Conservation (phyloP, 2,329 filamentous ascomycete genomes). For the Xylaria sp. region DNA sequence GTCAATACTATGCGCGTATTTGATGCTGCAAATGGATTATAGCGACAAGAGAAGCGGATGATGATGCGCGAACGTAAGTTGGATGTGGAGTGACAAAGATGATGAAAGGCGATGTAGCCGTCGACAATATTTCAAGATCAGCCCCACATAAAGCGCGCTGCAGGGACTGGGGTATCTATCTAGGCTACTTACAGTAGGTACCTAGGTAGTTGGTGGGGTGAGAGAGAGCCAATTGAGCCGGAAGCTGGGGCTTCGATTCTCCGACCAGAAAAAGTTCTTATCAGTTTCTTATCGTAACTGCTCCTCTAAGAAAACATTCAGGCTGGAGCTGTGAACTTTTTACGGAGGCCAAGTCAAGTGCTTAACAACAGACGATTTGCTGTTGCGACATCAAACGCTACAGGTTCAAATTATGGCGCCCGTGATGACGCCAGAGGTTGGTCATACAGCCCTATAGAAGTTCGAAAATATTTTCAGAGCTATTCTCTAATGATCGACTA, state of each 20-base stretch:
- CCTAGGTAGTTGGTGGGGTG: neutral
- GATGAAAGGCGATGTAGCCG: slow-evolving; percentile 15
- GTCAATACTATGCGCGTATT: slow-evolving; percentile 47
- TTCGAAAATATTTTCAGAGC: neutral
- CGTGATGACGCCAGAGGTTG: slow-evolving; percentile 42
- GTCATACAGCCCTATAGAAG: slow-evolving; percentile 11
- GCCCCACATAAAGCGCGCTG: slow-evolving; percentile 21
- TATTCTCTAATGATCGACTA: slow-evolving; percentile 31
- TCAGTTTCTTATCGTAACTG: slow-evolving; percentile 43
- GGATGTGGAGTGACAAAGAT: slow-evolving; percentile 23
- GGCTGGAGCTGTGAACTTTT: slow-evolving; percentile 41
- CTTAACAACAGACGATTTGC: slow-evolving; percentile 2
- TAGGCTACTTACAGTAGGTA: too few relatives aligned
- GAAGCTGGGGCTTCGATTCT: slow-evolving; percentile 13
- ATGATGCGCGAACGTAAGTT: slow-evolving; percentile 6
- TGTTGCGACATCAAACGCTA: slow-evolving; percentile 18
- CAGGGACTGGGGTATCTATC: neutral
- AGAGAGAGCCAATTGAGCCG: slow-evolving; percentile 7
- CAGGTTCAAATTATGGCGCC: slow-evolving; percentile 44
- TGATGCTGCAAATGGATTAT: neutral
- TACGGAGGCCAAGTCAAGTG: slow-evolving; percentile 21
- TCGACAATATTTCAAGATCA: slow-evolving; percentile 31
- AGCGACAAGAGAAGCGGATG: neutral
- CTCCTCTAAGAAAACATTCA: slow-evolving; percentile 42
- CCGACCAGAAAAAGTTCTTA: slow-evolving; percentile 40